Base-by-base conservation (phyloP, 1,284 basidiomycete species). In the Apiotrichum akiyoshidainum region DNA sequence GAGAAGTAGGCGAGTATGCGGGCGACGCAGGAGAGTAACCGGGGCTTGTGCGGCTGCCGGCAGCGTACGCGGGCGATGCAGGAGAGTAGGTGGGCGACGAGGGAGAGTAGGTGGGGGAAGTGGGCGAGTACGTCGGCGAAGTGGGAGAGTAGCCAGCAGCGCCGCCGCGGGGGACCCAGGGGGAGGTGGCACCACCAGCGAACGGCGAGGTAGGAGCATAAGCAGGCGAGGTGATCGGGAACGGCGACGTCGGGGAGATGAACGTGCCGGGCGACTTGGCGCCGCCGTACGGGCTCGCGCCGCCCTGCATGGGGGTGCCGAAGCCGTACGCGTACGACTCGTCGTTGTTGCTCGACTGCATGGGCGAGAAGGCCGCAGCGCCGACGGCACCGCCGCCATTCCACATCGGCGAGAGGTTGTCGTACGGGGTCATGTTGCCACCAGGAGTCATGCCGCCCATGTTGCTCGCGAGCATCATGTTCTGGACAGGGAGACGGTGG, bases 381-480 rank as follows among this genome's bases (percentile, higher is more conserved):
- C 92, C 90, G 55, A 90, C 89, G 79, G 90, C 63, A 87, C 60
- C 82, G 82, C 75, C 60, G 33, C 68, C 67, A 55, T 60, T 58
- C 72, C 73, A 73, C 66, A 68, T 66, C 6, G 75, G 92, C 26
- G 92, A 93, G 69, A 89, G 88, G 61, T 85, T 88, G 77, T 95
- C 92, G 75, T 97, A 97, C 2, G 93, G 94, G 1, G 93, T 98
- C 90, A 95, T 93, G 39, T 72, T 74, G 53, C 79, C 80, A 19
- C 90, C 92, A 5, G 92, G 93, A 0, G 93, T 97, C 86, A 92
- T 92, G 12, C 88, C 90, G 16, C 90, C 92, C 55, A 90, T 88
- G 12, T 86, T 83, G 65, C 87, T 87, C 31, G 85, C 86, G 17
- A 86, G 86, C 63, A 92, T 81, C 86, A 91, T 88, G 48, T 86